Conservation (phyloP, 2,329 filamentous ascomycete genomes). For the Alternaria dauci region DNA sequence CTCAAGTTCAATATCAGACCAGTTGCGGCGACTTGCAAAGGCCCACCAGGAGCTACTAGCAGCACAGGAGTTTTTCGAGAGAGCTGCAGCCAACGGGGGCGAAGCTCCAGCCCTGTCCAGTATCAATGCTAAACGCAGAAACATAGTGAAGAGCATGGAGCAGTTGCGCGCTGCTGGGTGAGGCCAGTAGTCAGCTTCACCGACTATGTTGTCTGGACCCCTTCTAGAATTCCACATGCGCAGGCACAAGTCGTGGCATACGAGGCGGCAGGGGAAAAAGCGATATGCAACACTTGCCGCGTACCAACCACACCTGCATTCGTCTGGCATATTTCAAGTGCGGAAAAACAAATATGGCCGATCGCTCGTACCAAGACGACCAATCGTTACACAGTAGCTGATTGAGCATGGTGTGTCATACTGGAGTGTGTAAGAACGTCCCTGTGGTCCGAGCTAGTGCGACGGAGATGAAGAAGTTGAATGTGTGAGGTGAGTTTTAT, state of each 20-base stretch:
- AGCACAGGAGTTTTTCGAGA: constrained; percentile 33
- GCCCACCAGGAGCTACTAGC: constrained; percentile 33
- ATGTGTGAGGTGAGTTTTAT: neutral
- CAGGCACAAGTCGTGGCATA: neutral
- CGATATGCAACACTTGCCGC: neutral
- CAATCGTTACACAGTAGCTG: neutral
- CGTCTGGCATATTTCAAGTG: neutral
- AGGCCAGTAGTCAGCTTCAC: neutral
- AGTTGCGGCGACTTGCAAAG: constrained; percentile 21
- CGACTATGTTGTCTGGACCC: neutral
- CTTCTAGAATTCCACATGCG: neutral
- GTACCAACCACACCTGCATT: neutral
- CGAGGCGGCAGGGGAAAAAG: neutral
- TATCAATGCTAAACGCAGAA: constrained; percentile 26
- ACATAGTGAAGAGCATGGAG: constrained; percentile 6
- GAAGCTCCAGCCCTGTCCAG: constrained; percentile 26
- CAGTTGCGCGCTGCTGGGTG: neutral
- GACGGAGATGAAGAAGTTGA: neutral
- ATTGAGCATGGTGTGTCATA: neutral
- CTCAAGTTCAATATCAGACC: constrained; percentile 16
- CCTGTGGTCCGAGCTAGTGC: neutral
- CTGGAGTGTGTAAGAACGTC: neutral
- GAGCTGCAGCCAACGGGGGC: constrained; percentile 33
- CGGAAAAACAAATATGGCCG: neutral
- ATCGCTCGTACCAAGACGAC: neutral